Base-by-base conservation (phyloP, 495 filamentous ascomycete species). In the Pyronema domesticum region DNA sequence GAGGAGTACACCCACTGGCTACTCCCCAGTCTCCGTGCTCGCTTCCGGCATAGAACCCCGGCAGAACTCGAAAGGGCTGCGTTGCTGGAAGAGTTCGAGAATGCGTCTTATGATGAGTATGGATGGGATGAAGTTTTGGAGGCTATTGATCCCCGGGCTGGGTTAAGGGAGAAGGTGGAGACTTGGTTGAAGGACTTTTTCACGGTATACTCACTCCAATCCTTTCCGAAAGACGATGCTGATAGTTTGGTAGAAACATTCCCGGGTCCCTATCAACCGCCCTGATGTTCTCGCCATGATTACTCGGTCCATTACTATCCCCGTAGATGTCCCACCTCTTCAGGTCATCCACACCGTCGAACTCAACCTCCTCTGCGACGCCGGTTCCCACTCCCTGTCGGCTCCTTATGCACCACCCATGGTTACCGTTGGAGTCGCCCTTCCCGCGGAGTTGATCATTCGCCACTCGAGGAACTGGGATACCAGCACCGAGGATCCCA, bases 261-360 rank as follows among this genome's bases (percentile, higher is more conserved):
- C 44, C 10, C 6, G 7, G 19, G 23, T 50, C 6, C 30, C 46
- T 37, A 43, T 59, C 3, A 35, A 48, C 19, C 35, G 55, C 11
- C 53, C 52, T 37, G 50, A 56, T 33, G 55, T 58, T 58, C 23
- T 55, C 56, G 7, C 50, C 58, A 3, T 37, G 44, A 23, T 48
- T 45, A 19, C 58, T 37, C 70, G 69, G 13, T 72, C 75, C 9
- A 79, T 87, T 53, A 68, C 77, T 5, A 83, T 87, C 54, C 77
- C 82, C 0, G 86, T 96, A 15, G 84, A 94, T 44, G 76, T 96
- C n/a, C 93, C 91, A 0, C 75, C 82, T 6, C 73, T 95, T 19
- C 78, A 83, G 53, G 77, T 95, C 23, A 80, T 96, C 1, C 83
- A 89, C 68, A 93, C 83, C 0, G 84, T 82, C 14, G 80, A 88